These are phyloP conservation scores for Erodium trifolium DNA, from an alignment of 441 rosid species.

Conservation along the genomic window DNA sequence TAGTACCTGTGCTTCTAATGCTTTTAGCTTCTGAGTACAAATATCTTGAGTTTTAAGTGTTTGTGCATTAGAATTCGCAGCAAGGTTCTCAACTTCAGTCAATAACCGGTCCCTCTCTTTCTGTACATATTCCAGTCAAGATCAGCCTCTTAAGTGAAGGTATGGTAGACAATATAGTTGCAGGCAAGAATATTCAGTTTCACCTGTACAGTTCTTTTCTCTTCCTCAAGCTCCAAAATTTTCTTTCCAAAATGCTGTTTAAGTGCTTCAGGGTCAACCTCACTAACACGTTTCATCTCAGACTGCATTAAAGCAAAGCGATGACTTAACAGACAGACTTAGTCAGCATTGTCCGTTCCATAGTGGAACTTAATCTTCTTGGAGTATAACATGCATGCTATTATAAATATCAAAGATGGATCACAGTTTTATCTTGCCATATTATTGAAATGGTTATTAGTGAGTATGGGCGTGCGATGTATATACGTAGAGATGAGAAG, in stretches of 20 bases:
- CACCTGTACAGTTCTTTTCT: slow-evolving; percentile 59
- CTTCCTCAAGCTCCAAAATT: slow-evolving; percentile 61
- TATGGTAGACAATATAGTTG: slow-evolving; percentile 11
- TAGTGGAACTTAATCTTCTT: neutral
- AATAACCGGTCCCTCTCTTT: slow-evolving; percentile 49
- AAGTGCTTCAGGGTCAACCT: slow-evolving; percentile 40
- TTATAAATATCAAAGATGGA: slow-evolving; percentile 5
- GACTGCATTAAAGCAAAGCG: slow-evolving; percentile 33
- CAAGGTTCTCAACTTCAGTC: slow-evolving; percentile 48
- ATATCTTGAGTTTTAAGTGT: slow-evolving; percentile 38
- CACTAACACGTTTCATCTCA: slow-evolving; percentile 52
- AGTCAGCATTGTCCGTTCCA: neutral
- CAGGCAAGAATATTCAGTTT: slow-evolving; percentile 13
- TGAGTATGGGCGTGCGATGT: neutral
- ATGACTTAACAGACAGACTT: slow-evolving; percentile 10
- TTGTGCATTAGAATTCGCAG: slow-evolving; percentile 51
- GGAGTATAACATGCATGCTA: neutral
- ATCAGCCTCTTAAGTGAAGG: slow-evolving; percentile 13
- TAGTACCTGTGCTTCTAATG: slow-evolving; percentile 57
- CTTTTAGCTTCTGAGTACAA: slow-evolving; percentile 49
- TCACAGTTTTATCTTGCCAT: neutral
- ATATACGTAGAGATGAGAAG: slow-evolving; percentile 8
- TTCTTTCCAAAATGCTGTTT: slow-evolving; percentile 60
- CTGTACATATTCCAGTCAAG: slow-evolving; percentile 28
- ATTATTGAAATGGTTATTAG: neutral